Base-by-base conservation (phyloP, 495 filamentous ascomycete genomes). In the Tuber microsphaerosporum region DNA sequence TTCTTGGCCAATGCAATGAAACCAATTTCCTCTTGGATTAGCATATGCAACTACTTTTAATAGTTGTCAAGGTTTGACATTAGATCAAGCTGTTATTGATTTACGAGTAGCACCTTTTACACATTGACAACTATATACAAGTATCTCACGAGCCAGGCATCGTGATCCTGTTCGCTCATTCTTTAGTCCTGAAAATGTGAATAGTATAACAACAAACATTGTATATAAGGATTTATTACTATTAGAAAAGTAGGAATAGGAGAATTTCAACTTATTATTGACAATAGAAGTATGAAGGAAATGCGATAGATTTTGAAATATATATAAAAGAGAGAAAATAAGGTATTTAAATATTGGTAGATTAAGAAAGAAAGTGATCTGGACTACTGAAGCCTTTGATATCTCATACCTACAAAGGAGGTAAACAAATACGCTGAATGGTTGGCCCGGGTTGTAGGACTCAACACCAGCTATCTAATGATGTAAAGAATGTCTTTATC, bases 31-130 rank as follows among this genome's bases (percentile, higher is more conserved):
- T 22, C 46, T 76, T 26, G 42, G 56, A 12, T 45, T 74, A 73
- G 51, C 65, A n/a, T 76, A 76, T 71, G 56, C 71, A n/a, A 74
- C 74, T 20, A 76, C 61, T 0, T 79, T 76, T 46, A 79, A 79
- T 65, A 71, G 61, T n/a, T 79, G 56, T 68, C 77, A 76, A 76
- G 74, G 61, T 39, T 56, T 74, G 22, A 79, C 39, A 37, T 45
- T 79, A 12, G 74, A 79, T 71, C 5, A 22, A 9, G 19, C 45
- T 70, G 74, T 78, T 43, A n/a, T 76, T 9, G 71, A 79, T 48
- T 44, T 76, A 2, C 22, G 31, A 41, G 70, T 71, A 10, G 6
- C 42, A n/a, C 39, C 73, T 31, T 78, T 78, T 73, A 3, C 74
- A 37, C 43, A 76, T 78, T n/a, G 70, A 2, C 69, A 75, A 70